phyloP scores from a whole-genome alignment of 306 rosid genomes.

The Lotus japonicus region DNA sequence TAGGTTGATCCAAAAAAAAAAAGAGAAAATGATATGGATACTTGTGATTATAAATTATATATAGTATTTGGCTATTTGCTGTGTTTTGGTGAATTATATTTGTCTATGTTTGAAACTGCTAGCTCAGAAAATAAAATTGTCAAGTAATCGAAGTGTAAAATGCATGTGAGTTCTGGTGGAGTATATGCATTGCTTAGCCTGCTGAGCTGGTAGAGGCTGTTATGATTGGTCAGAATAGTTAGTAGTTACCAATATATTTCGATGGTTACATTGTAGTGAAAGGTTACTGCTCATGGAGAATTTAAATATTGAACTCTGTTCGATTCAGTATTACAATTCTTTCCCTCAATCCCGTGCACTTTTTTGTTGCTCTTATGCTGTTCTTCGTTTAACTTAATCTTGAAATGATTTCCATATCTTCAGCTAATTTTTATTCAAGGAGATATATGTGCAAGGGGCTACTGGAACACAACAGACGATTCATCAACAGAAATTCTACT shows the following conservation, averaged over 20 bases:
- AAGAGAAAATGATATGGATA: not conserved
- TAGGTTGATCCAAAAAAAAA: not conserved
- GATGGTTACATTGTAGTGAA: not conserved
- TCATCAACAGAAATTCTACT: slow-evolving; percentile 41
- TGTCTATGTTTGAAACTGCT: not conserved
- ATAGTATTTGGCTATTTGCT: too few relatives aligned
- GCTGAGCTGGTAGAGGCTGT: too few relatives aligned
- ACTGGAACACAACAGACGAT: slow-evolving; percentile 58
- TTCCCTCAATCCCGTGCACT: not conserved
- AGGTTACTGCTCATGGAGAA: not conserved
- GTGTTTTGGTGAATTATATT: not conserved
- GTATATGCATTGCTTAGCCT: not conserved
- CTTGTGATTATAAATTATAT: not conserved
- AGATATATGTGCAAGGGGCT: slow-evolving; percentile 71
- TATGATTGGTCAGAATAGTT: not conserved
- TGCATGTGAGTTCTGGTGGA: not conserved
- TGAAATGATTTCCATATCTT: slow-evolving; percentile 7
- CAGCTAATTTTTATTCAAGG: slow-evolving; percentile 65
- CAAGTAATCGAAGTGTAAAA: not conserved
- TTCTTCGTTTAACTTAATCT: not conserved
- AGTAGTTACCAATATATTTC: not conserved
- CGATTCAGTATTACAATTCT: not conserved
- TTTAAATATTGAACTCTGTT: not conserved
- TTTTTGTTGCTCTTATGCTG: not conserved
- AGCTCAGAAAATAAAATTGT: not conserved